Evolutionary conservation across 306 rosid genomes (phyloP).

Genomic region (Rosa chinensis): DNA sequence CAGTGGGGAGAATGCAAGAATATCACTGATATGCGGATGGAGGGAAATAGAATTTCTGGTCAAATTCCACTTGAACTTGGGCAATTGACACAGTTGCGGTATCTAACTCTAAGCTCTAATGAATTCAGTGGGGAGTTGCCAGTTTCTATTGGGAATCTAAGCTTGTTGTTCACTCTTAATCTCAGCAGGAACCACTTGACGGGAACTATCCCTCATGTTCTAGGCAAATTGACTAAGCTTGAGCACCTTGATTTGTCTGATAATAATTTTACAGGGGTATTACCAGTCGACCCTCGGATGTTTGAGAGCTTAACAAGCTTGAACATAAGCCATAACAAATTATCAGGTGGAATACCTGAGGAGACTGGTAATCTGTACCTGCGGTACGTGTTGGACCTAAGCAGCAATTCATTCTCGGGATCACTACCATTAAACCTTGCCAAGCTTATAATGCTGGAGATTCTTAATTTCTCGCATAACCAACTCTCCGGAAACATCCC

Average conservation of each 20-base stretch:
- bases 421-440: constrained; percentile 51
- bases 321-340: constrained; percentile 47
- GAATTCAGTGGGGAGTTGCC: constrained; percentile 46
- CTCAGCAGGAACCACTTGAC: constrained; percentile 41
- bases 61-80: constrained; percentile 41
- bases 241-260: constrained; percentile 34
- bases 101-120: constrained; percentile 34
- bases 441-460: constrained; percentile 37
- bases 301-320: constrained; percentile 29
- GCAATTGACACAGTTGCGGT: constrained; percentile 24
- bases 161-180: constrained; percentile 29
- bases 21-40: constrained; percentile 38
- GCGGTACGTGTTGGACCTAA: constrained; percentile 45
- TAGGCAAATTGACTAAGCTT: constrained; percentile 26
- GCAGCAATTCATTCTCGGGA: constrained; percentile 54
- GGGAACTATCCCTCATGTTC: constrained; percentile 49
- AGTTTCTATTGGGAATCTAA: constrained; percentile 33
- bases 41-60: constrained; percentile 47
- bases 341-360: constrained; percentile 44
- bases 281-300: constrained; percentile 40
- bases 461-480: constrained; percentile 58
- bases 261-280: constrained; percentile 37
- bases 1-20: constrained; percentile 45
- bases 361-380: constrained; percentile 62
- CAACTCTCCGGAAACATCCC: constrained; percentile 52